Evolutionary conservation across 805 yeast genomes (phyloP).

Genomic region (Candida boleticola): DNA sequence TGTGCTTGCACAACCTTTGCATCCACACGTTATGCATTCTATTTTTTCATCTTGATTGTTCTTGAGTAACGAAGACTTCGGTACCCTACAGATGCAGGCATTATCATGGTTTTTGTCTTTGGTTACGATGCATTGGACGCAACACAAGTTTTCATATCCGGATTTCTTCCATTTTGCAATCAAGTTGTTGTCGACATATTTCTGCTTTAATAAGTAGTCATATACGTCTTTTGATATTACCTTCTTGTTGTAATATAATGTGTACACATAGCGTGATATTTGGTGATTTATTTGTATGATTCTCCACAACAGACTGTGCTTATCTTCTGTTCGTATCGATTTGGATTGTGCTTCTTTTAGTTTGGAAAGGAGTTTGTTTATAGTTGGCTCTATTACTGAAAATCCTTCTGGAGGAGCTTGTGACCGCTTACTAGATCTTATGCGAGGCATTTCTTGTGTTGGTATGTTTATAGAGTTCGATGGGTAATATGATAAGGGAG

Average conservation of each 20-base stretch:
- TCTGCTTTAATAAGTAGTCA: conserved; percentile 68
- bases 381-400: conserved; percentile 62
- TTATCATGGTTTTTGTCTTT: conserved; percentile 61
- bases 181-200: conserved; percentile 62
- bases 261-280: conserved; percentile 71
- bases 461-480: neutral
- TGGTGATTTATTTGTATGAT: conserved; percentile 71
- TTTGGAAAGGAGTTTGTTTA: conserved; percentile 55
- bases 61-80: conserved; percentile 50
- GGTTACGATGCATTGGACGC: conserved; percentile 71
- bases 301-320: conserved; percentile 65
- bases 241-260: conserved; percentile 67
- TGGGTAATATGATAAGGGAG: neutral
- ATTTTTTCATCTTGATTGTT: conserved; percentile 25
- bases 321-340: conserved; percentile 41
- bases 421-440: conserved; percentile 36
- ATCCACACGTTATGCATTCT: conserved; percentile 80
- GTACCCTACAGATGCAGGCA: conserved; percentile 85
- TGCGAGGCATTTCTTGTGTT: conserved; percentile 48
- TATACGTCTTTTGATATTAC: conserved; percentile 66
- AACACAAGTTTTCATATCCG: conserved; percentile 86
- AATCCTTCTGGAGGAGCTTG: conserved; percentile 73
- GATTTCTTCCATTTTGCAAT: conserved; percentile 81
- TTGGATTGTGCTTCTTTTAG: conserved; percentile 48
- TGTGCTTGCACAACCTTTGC: conserved; percentile 77